Evolutionary conservation across 106 monocot species (phyloP), one percentile per base, ranked within the genome.

Genomic region (Posidonia australis): DNA sequence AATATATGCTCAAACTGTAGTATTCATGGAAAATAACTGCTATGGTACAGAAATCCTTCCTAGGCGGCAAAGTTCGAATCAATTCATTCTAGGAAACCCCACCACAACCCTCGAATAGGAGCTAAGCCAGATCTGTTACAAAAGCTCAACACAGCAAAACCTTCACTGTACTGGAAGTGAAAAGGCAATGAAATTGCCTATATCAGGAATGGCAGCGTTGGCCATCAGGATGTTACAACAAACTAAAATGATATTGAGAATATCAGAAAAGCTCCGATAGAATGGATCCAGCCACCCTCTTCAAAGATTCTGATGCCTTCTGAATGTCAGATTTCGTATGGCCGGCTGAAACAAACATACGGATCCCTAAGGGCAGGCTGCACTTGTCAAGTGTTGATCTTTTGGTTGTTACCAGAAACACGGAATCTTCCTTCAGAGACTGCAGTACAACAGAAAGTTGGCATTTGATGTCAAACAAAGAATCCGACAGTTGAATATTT

Each of bases 331-430:
- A 65, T 27, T 82, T 66, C 0, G 74, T 67, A 59, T 86, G 81
- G 0, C 82, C 78, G 14, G 82, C 81, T 13, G 86, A 86, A 54
- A 86, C 73, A 51, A 79, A 79, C 31, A 86, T 21, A 13, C 86
- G 73, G 45, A 86, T 70, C 42, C 86, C 82, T 13, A 79, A 12
- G 5, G 82, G 82, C 51, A 86, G 82, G 23, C 49, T 58, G 71
- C 82, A 86, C 59, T 77, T 82, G 60, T 86, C 86, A 62, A 86
- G 64, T 51, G 25, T 43, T 6, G 86, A 86, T 63, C 73, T 82
- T 58, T 86, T 86, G 32, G 76, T 67, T 14, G 82, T 71, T 58
- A 76, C 79, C 19, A 86, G 36, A 64, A 82, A 74, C 58, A 86
- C 78, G 17, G 76, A 73, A 51, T 86, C 82, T 71, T 86, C 86